Evolutionary conservation across 768 basidiomycete species (phyloP).

Genomic region (Artomyces pyxidatus): DNA sequence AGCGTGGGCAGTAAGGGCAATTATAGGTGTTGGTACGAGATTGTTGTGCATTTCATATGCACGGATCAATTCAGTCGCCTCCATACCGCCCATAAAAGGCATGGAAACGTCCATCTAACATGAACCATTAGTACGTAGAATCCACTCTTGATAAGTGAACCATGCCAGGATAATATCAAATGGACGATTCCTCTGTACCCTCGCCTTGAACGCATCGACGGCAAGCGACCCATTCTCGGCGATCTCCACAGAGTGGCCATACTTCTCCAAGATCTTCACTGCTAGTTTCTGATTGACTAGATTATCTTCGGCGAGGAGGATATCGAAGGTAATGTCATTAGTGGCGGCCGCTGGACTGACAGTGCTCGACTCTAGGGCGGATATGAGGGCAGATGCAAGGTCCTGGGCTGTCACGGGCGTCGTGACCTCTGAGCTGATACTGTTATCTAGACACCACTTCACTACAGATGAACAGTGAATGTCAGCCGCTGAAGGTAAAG

Average conservation of each 20-base stretch:
- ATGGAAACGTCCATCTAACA: slow-evolving; percentile 94
- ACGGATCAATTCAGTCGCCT: slow-evolving; percentile 90
- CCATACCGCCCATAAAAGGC: slow-evolving; percentile 99
- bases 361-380: slow-evolving; percentile 91
- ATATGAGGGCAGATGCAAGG: slow-evolving; percentile 84
- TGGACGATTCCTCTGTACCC: slow-evolving; percentile 60
- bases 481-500: slow-evolving; percentile 4
- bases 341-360: slow-evolving; percentile 81
- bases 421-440: slow-evolving; percentile 91
- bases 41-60: slow-evolving; percentile 70
- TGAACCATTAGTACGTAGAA: slow-evolving; percentile 7
- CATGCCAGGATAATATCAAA: slow-evolving; percentile 90
- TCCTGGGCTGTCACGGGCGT: slow-evolving; percentile 86
- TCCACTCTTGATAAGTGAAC: no score
- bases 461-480: slow-evolving; percentile 36
- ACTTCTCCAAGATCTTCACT: slow-evolving; percentile 93
- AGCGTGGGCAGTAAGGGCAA: slow-evolving; percentile 95
- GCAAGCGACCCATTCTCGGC: slow-evolving; percentile 96
- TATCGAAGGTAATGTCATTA: slow-evolving; percentile 83
- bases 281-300: slow-evolving; percentile 94
- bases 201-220: slow-evolving; percentile 82
- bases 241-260: slow-evolving; percentile 91
- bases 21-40: slow-evolving; percentile 76
- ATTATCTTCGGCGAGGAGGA: slow-evolving; percentile 95
- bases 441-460: slow-evolving; percentile 96